Evolutionary conservation across 345 rosid species (phyloP), one percentile per base, ranked within the genome.

Genomic region (Acer saccharum): DNA sequence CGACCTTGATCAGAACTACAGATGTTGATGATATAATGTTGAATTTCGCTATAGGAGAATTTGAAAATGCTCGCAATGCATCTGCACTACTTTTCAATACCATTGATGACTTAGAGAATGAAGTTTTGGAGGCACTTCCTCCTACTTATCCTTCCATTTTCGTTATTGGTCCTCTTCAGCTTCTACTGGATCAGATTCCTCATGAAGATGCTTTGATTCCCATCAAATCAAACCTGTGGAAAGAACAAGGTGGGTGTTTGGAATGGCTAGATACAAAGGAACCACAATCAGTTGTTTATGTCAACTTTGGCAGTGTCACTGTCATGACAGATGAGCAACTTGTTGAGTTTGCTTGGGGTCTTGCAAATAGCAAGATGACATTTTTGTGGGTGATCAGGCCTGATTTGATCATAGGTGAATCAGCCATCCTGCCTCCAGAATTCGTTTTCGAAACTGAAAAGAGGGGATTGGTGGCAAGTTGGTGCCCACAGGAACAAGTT

Each of bases 321-420:
- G 25, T n/a, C 32, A 73, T 79, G 78, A 60, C 78, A 4, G 3
- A 43, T 1, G 54, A 79, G 1, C 82, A 74, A 23, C 35, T 79
- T 7, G 12, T 68, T 7, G 82, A 79, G 52, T 74, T 79, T 27
- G 71, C 78, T 9, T 74, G 71, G 75, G 71, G 78, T 62, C 65
- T 74, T 6, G 82, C 82, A 6, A 79, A 79, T 20, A 35, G 71
- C 64, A 69, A 63, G 65, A 10, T 16, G 10, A 1, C 17, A 0
- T 75, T 79, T 23, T 62, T 79, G 48, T 75, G 82, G 82, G 71
- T 79, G 0, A 79, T 75, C 11, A 79, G 78, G 63, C 67, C 78
- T 10, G 78, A 79, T 62, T 63, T 75, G 25, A 20, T 75, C 1
- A 52, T 5, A 0, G 82, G 82, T 8, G 78, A 79, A 4, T 43